Conservation (phyloP, 192 early-diverging fungal species). For the Gamsiella multidivaricata region DNA sequence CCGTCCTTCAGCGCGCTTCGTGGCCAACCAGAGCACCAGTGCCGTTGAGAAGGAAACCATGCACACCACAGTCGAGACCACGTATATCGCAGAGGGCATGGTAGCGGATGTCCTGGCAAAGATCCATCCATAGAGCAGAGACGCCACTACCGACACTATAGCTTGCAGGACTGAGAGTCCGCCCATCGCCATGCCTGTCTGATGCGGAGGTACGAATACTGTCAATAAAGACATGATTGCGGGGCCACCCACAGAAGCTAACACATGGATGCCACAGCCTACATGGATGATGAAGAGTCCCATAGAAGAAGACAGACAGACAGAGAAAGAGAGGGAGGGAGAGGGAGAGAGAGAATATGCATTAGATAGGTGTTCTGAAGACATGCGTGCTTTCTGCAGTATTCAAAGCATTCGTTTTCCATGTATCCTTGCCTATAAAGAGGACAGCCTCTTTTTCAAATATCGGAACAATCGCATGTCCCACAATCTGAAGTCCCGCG, state of each 20-base stretch:
- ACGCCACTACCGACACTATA: neutral
- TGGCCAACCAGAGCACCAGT: neutral
- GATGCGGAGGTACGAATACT: conserved; percentile 13
- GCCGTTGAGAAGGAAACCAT: neutral
- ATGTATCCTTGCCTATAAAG: neutral
- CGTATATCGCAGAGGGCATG: conserved; percentile 8
- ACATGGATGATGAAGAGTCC: neutral
- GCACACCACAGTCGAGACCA: conserved; percentile 8
- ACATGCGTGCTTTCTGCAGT: too few species aligned
- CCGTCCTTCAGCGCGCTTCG: too few species aligned
- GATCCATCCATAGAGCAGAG: conserved; percentile 17
- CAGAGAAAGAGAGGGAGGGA: too few species aligned
- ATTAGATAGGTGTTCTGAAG: too few species aligned
- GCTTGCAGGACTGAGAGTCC: conserved; percentile 14
- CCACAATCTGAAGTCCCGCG: neutral
- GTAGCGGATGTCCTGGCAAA: conserved; percentile 8
- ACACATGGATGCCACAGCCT: conserved; percentile 9
- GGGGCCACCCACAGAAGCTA: conserved; percentile 7
- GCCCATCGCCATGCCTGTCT: conserved; percentile 27
- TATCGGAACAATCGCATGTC: conserved; percentile 10
- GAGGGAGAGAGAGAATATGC: too few species aligned
- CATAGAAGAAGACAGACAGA: too few species aligned
- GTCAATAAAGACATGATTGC: conserved; percentile 17
- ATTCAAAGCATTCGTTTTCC: too few species aligned
- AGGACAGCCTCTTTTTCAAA: conserved; percentile 4